These are phyloP conservation scores for Pseudogymnoascus sp. DNA, from an alignment of 2,329 filamentous ascomycete genomes.

Conservation along the genomic window DNA sequence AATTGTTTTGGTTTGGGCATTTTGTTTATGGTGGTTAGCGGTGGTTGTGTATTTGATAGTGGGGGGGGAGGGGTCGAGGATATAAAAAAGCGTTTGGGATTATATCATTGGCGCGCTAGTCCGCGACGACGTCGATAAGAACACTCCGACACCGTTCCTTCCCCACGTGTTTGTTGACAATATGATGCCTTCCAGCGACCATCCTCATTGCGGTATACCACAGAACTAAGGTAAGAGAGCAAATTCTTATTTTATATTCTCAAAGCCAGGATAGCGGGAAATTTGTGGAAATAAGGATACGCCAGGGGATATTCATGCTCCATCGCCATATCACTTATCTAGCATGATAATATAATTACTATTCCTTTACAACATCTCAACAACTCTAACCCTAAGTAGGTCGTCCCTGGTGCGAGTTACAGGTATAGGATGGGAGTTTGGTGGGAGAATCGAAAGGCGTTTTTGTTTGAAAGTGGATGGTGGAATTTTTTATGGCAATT, in stretches of 20 bases:
- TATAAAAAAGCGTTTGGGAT: background rate
- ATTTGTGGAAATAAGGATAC: background rate
- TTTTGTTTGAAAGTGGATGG: no score
- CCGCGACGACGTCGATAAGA: background rate
- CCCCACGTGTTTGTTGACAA: background rate
- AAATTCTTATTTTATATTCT: background rate
- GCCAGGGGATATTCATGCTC: background rate
- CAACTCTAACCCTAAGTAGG: no score
- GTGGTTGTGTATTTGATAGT: background rate
- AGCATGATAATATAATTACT: background rate
- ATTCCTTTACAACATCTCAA: background rate
- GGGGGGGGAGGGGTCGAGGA: background rate
- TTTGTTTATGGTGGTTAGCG: background rate
- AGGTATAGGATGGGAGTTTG: no score
- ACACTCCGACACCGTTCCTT: background rate
- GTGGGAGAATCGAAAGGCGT: no score
- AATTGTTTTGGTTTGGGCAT: constrained; percentile 32
- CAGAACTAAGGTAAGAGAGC: background rate
- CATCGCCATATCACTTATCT: background rate
- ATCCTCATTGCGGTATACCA: background rate
- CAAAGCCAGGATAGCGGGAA: background rate
- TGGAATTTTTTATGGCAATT: no score
- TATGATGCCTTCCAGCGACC: background rate
- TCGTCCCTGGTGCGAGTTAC: no score
- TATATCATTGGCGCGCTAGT: constrained; percentile 6